Base-by-base conservation (phyloP, 495 filamentous ascomycete genomes). In the Tuber brumale region DNA sequence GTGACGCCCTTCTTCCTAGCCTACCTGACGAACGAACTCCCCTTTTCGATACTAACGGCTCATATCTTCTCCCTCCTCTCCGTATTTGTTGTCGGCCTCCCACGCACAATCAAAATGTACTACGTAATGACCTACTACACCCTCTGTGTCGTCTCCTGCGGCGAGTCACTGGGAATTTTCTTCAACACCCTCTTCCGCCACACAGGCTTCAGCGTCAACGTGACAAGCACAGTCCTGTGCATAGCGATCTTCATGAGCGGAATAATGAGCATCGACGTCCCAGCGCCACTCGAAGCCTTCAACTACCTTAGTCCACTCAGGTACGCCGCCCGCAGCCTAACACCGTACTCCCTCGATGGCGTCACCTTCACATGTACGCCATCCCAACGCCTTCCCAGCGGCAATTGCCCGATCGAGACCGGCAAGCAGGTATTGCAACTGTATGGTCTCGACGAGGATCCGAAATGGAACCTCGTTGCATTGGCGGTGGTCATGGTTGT, bases 171-270 rank as follows among this genome's bases (percentile, higher is more conserved):
- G n/a, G 92, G 92, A 0, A 93, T 94, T 77, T 89, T 92, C 84
- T 93, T 94, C 84, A 92, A 91, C 81, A 93, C 92, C 1, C 84
- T 93, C 10, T 91, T 93, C 83, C 82, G 84, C 45, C 92, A 94
- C 79, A 91, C 90, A 0, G 92, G 92, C 2, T 93, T 94, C 82
- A 90, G 91, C 14, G 87, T 93, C 70, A 92, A 92, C 76, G 81
- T 92, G 61, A 91, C 88, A 4, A 88, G 87, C 2, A 86, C 91
- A 66, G 81, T 93, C 6, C 84, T 93, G 0, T 88, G 87, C 0
- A 87, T 94, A 39, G 88, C 91, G 1, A 88, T 88, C 39, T 86
- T 91, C 80, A 91, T 93, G 85, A 87, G 88, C 6, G 92, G 92
- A 4, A 85, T 92, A 51, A 88, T 93, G 87, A 90, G 87, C 76